Conservation (phyloP, 1,284 basidiomycete species). For the Melampsora larici-populina region DNA sequence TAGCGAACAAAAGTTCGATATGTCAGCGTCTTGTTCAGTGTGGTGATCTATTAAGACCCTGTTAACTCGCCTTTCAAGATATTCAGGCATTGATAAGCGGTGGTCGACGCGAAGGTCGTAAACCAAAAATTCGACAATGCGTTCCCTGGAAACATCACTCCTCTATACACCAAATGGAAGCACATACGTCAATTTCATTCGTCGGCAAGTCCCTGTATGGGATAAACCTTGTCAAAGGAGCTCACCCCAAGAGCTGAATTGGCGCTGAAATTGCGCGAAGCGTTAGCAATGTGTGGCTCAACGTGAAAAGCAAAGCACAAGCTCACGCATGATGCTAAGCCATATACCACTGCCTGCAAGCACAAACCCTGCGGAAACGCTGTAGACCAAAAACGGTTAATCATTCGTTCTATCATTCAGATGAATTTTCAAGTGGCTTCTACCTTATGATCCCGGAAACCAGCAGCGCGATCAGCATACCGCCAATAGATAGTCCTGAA, state of each 20-base stretch:
- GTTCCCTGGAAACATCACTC: constrained; percentile 3
- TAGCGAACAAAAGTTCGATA: neutral
- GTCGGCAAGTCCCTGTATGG: too few relatives aligned
- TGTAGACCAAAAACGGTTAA: neutral
- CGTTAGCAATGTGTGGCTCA: neutral
- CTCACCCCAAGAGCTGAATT: constrained; percentile 8
- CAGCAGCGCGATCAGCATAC: neutral
- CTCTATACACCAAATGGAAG: neutral
- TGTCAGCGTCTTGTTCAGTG: neutral
- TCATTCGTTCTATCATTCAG: too few relatives aligned
- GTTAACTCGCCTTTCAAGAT: neutral
- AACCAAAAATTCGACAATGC: neutral
- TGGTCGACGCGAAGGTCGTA: constrained; percentile 5
- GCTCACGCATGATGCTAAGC: neutral
- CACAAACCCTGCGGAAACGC: constrained; percentile 1
- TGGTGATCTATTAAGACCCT: neutral
- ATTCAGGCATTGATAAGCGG: constrained; percentile 2
- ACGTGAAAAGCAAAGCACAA: neutral
- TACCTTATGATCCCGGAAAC: neutral
- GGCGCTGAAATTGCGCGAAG: neutral
- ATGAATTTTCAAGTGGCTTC: too few relatives aligned
- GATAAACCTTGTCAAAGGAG: too few relatives aligned
- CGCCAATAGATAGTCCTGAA: neutral
- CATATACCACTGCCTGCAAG: constrained; percentile 6
- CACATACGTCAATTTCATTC: too few relatives aligned